Percentiles rank a stretch among this genome's conserved stretches.
These are phyloP conservation scores for Neonectria coccinea DNA, from an alignment of 2,329 filamentous ascomycete species.

Conservation along the genomic window DNA sequence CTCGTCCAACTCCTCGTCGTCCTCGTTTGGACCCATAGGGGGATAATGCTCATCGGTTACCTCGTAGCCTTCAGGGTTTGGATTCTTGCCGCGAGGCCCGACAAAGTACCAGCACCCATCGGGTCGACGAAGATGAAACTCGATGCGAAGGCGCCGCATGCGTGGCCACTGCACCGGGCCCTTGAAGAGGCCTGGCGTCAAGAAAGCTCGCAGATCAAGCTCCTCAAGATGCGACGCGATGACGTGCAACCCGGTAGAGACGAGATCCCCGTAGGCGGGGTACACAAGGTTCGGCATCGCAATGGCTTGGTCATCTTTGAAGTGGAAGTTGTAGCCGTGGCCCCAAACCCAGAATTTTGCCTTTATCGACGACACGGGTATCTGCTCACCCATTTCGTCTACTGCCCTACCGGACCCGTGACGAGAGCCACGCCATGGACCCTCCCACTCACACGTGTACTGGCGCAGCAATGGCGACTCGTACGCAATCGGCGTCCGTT, in stretches of 20 bases:
- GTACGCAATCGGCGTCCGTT: neutral
- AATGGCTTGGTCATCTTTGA: neutral
- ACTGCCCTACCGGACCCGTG: slow-evolving; percentile 17
- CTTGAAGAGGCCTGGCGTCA: slow-evolving; percentile 15
- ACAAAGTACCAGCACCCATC: slow-evolving; percentile 21
- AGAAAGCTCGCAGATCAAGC: slow-evolving; percentile 14
- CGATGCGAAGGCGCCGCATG: slow-evolving; percentile 13
- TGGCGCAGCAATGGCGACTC: neutral
- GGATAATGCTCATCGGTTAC: slow-evolving; percentile 6
- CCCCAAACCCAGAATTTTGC: slow-evolving; percentile 1
- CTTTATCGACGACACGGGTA: slow-evolving; percentile 8
- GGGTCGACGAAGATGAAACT: slow-evolving; percentile 11
- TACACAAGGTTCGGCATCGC: slow-evolving; percentile 15
- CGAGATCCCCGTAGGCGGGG: slow-evolving; percentile 15
- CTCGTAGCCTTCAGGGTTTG: slow-evolving; percentile 7
- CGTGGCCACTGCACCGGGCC: neutral
- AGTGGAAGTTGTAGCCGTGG: neutral
- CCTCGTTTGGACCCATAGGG: slow-evolving; percentile 6
- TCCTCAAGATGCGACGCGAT: slow-evolving; percentile 14
- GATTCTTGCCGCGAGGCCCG: slow-evolving; percentile 13
- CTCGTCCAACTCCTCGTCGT: slow-evolving; percentile 4
- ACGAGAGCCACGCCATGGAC: slow-evolving; percentile 21
- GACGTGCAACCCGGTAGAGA: slow-evolving; percentile 6
- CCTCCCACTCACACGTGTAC: slow-evolving; percentile 17
- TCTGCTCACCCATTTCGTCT: slow-evolving; percentile 9